Percentiles rank a stretch among this genome's conserved stretches.
These are phyloP conservation scores for Wilhelminamyces savonicus DNA, from an alignment of 805 yeast species.

Conservation along the genomic window DNA sequence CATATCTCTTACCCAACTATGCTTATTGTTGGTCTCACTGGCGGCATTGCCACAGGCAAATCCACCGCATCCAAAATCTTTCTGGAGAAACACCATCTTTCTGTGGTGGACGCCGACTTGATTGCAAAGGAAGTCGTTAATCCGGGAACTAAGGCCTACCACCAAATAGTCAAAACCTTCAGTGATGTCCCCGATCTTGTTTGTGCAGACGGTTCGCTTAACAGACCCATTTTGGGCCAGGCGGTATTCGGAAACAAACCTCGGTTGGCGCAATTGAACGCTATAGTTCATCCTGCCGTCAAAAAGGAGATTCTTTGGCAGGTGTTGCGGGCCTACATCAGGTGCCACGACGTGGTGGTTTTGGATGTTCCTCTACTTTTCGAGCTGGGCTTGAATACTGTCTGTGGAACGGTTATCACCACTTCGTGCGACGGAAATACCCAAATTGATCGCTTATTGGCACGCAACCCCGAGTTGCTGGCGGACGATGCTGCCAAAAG, in stretches of 20 bases:
- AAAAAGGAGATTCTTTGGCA: constrained; percentile 56
- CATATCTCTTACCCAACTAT: constrained; percentile 26
- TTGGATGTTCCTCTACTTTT: constrained; percentile 88
- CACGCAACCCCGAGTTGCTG: constrained; percentile 63
- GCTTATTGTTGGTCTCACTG: constrained; percentile 93
- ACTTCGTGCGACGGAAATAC: constrained; percentile 53
- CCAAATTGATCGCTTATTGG: constrained; percentile 59
- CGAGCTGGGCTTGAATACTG: constrained; percentile 63
- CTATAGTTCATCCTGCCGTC: constrained; percentile 86
- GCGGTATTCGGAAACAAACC: constrained; percentile 67
- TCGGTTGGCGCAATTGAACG: constrained; percentile 56
- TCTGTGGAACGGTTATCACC: constrained; percentile 68
- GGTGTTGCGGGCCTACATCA: constrained; percentile 51
- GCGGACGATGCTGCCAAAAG: constrained; percentile 64
- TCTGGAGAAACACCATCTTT: constrained; percentile 41
- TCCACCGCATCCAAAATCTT: constrained; percentile 75
- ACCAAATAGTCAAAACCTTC: constrained; percentile 58
- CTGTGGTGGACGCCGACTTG: constrained; percentile 82
- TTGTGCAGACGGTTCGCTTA: constrained; percentile 39
- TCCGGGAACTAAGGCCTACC: constrained; percentile 72
- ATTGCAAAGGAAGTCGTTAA: constrained; percentile 82
- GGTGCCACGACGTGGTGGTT: constrained; percentile 54
- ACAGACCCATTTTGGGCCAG: constrained; percentile 70
- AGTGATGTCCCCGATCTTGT: constrained; percentile 46
- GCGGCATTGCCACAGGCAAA: constrained; percentile 97